These are phyloP conservation scores for Aspergillus persii DNA, from an alignment of 2,329 filamentous ascomycete species.

Conservation along the genomic window DNA sequence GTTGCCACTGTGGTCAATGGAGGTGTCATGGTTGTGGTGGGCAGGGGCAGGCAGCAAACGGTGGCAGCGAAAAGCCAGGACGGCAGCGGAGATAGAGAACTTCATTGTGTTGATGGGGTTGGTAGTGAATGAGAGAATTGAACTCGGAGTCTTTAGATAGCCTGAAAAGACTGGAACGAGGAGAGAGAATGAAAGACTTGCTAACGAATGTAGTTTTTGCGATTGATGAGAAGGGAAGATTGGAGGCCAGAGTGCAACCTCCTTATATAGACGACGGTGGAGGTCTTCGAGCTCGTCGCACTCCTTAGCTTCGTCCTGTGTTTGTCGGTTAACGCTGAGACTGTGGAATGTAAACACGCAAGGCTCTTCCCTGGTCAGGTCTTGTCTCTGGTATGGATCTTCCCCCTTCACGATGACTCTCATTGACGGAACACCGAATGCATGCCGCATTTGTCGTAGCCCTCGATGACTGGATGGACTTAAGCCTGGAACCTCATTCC, in stretches of 20 bases:
- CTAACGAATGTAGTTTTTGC: constrained; percentile 32
- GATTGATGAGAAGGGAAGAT: constrained; percentile 20
- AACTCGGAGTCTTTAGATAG: constrained; percentile 8
- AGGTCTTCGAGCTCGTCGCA: constrained; percentile 20
- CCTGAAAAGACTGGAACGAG: constrained; percentile 20
- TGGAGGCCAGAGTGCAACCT: constrained; percentile 12
- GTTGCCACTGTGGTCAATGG: constrained; percentile 2
- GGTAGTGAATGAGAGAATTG: constrained; percentile 28
- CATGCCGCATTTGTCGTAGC: neutral
- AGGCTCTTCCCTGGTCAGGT: constrained; percentile 13
- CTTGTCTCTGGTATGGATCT: constrained; percentile 19
- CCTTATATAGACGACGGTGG: constrained; percentile 34
- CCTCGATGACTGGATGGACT: neutral
- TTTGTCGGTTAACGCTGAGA: neutral
- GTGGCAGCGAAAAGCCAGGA: constrained; percentile 37
- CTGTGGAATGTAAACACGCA: constrained; percentile 32
- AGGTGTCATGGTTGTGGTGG: constrained; percentile 15
- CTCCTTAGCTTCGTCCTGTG: constrained; percentile 8
- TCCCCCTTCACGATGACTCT: neutral
- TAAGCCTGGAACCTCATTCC: constrained; percentile 15
- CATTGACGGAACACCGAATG: neutral
- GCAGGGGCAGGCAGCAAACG: constrained; percentile 30
- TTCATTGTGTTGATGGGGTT: constrained; percentile 38
- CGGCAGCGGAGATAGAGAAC: constrained; percentile 33
- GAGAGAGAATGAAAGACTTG: constrained; percentile 23